Evolutionary conservation across 179 eudicot genomes (phyloP).

Genomic region (Silene vulgaris): DNA sequence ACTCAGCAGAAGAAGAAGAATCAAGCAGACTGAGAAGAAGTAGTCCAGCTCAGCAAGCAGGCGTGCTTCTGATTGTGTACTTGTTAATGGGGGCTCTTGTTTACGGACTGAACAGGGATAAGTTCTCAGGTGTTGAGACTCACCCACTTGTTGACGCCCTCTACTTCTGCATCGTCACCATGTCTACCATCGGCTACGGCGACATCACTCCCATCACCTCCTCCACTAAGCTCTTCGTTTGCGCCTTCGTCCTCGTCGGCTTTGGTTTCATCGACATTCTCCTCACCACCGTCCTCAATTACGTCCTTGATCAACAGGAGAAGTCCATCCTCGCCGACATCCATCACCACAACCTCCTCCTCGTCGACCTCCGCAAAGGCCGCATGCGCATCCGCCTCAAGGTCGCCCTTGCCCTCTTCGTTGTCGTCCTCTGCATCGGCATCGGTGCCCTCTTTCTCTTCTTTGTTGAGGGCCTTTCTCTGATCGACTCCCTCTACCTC

Average conservation of each 20-base stretch:
- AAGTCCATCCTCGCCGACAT: slow-evolving; percentile 31
- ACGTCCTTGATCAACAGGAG: slow-evolving; percentile 57
- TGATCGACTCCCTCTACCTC: slow-evolving; percentile 51
- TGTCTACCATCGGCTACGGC: slow-evolving; percentile 78
- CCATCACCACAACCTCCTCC: slow-evolving; percentile 2
- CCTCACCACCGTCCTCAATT: slow-evolving; percentile 44
- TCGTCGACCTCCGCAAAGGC: slow-evolving; percentile 48
- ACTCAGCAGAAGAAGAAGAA: not conserved
- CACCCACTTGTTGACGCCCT: slow-evolving; percentile 55
- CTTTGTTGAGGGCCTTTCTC: slow-evolving; percentile 35
- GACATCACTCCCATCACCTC: slow-evolving; percentile 54
- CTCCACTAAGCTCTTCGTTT: slow-evolving; percentile 43
- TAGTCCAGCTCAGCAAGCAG: slow-evolving; percentile 30
- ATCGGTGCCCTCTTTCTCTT: slow-evolving; percentile 37
- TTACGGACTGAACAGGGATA: slow-evolving; percentile 34
- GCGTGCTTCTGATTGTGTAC: slow-evolving; percentile 32
- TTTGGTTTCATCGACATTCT: slow-evolving; percentile 63
- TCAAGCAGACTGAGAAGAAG: too few relatives aligned
- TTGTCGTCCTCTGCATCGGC: slow-evolving; percentile 44
- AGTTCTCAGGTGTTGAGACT: slow-evolving; percentile 48
- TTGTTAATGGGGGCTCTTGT: slow-evolving; percentile 42
- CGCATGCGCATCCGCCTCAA: slow-evolving; percentile 59
- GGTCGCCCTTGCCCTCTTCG: slow-evolving; percentile 53
- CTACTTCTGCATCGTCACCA: slow-evolving; percentile 61
- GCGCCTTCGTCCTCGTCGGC: slow-evolving; percentile 51